Evolutionary conservation across 371 early-diverging fungal species (phyloP).

Genomic region (Mucor sp.): DNA sequence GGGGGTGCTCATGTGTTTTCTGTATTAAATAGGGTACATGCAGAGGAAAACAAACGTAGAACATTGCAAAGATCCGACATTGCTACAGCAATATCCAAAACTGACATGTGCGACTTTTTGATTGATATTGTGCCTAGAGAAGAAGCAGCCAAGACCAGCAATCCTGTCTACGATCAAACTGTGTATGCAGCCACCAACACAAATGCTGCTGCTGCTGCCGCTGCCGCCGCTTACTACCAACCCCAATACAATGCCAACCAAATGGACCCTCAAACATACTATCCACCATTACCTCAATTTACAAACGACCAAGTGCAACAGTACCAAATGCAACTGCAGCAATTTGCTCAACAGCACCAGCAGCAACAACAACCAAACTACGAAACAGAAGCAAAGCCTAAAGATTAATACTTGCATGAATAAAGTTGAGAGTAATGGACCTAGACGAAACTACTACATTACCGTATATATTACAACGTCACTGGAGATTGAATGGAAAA

Average conservation of each 20-base stretch:
- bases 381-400: background rate
- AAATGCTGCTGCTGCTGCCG: slow-evolving; percentile 18
- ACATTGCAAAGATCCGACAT: slow-evolving; percentile 98
- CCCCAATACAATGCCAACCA: slow-evolving; percentile 25
- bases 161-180: slow-evolving; percentile 32
- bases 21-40: slow-evolving; percentile 76
- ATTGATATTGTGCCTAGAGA: slow-evolving; percentile 98
- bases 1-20: no score
- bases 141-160: slow-evolving; percentile 48
- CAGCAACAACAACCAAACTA: slow-evolving; percentile 3
- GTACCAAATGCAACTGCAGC: slow-evolving; percentile 21
- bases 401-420: background rate
- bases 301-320: slow-evolving; percentile 21
- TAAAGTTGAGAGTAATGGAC: background rate
- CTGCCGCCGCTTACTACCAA: slow-evolving; percentile 21
- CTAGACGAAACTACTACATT: background rate
- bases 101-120: slow-evolving; percentile 98
- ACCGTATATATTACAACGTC: background rate
- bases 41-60: slow-evolving; percentile 98
- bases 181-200: slow-evolving; percentile 17
- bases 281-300: slow-evolving; percentile 18
- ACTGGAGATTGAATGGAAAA: background rate
- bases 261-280: slow-evolving; percentile 16
- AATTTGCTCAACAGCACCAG: slow-evolving; percentile 18
- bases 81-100: slow-evolving; percentile 90